Percentiles rank a stretch among this genome's conserved stretches.
These are phyloP conservation scores for Vigna nakashimae DNA, from an alignment of 306 rosid species.

Conservation along the genomic window DNA sequence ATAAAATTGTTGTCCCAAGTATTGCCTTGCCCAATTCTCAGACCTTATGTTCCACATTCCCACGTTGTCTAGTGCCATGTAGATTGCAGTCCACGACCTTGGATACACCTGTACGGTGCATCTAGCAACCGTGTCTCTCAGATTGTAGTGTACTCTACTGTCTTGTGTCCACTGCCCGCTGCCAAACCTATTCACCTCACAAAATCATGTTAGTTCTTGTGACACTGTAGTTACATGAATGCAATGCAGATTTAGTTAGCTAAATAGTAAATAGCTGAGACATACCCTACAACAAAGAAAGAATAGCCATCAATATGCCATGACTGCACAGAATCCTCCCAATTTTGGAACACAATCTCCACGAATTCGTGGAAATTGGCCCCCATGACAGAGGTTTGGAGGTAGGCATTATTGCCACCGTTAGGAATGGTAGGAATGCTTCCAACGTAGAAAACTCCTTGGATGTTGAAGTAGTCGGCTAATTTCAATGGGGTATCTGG, in stretches of 20 bases:
- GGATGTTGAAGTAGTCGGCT: constrained; percentile 83
- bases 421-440: constrained; percentile 71
- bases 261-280: neutral
- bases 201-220: constrained; percentile 28
- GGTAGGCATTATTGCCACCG: constrained; percentile 67
- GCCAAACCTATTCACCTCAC: constrained; percentile 71
- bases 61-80: constrained; percentile 84
- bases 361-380: constrained; percentile 80
- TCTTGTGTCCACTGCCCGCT: constrained; percentile 89
- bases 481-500: constrained; percentile 91
- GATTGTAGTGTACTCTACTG: constrained; percentile 82
- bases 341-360: constrained; percentile 93
- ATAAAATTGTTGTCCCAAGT: constrained; percentile 95
- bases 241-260: neutral
- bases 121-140: constrained; percentile 88
- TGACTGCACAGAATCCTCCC: constrained; percentile 86
- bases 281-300: constrained; percentile 93
- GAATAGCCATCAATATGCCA: constrained; percentile 95
- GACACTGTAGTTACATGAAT: neutral
- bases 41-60: constrained; percentile 99
- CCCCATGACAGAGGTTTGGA: constrained; percentile 87
- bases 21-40: constrained; percentile 91
- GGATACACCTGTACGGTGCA: constrained; percentile 88
- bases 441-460: constrained; percentile 83
- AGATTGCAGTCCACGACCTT: constrained; percentile 88